Conservation (phyloP, 176 grass and related monocot genomes). For the Triticum dicoccoides region DNA sequence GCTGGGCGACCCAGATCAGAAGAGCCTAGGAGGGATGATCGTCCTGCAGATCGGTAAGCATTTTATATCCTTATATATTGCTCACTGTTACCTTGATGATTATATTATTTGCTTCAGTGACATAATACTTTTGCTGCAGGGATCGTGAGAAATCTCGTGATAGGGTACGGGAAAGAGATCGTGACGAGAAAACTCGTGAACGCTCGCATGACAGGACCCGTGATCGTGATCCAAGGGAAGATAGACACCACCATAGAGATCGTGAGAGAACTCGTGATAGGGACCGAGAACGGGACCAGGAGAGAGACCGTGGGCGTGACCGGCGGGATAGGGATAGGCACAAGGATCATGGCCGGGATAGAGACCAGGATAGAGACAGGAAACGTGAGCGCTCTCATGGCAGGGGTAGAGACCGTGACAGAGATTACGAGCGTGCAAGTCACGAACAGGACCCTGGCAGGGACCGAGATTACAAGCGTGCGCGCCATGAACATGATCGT, state of each 20-base stretch:
- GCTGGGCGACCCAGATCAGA: conserved; percentile 47
- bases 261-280: conserved; percentile 51
- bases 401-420: conserved; percentile 43
- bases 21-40: conserved; percentile 62
- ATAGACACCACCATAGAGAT: conserved; percentile 48
- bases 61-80: conserved; percentile 5
- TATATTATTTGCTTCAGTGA: neutral
- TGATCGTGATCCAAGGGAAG: conserved; percentile 49
- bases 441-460: conserved; percentile 34
- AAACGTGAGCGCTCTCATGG: conserved; percentile 46
- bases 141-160: conserved; percentile 58
- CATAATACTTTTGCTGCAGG: conserved; percentile 16
- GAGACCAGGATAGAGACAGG: conserved; percentile 46
- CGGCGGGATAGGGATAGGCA: conserved; percentile 47
- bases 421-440: conserved; percentile 32
- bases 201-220: conserved; percentile 39
- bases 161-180: conserved; percentile 31
- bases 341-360: conserved; percentile 44
- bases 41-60: conserved; percentile 46
- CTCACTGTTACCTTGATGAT: neutral
- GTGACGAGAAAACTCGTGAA: conserved; percentile 42
- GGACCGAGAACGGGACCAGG: conserved; percentile 27
- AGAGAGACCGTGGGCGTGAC: conserved; percentile 51
- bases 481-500: conserved; percentile 34
- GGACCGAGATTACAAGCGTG: conserved; percentile 42